These are phyloP conservation scores for Iris macrosiphon DNA, from an alignment of 106 monocot genomes.

Conservation along the genomic window DNA sequence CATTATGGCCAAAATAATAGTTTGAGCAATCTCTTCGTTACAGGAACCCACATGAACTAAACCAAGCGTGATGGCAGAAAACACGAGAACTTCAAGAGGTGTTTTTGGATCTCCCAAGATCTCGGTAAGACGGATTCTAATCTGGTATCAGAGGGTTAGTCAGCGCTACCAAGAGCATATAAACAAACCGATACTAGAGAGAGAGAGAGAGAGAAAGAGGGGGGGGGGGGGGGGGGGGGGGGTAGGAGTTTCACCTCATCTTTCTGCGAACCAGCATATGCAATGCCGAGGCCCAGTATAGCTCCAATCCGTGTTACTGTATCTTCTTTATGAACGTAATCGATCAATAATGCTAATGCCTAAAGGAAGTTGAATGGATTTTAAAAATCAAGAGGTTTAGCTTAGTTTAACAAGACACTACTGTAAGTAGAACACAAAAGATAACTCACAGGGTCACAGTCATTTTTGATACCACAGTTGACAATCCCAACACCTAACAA, in stretches of 20 bases:
- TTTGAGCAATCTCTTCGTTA: constrained; percentile 90
- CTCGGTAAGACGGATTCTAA: constrained; percentile 40
- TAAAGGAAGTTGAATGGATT: too few relatives aligned
- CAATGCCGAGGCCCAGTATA: constrained; percentile 94
- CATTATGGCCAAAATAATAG: constrained; percentile 88
- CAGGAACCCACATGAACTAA: constrained; percentile 91
- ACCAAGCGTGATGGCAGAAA: constrained; percentile 79
- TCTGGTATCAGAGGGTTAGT: constrained; percentile 33
- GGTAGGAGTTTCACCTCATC: constrained; percentile 65
- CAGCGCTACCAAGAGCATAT: not conserved
- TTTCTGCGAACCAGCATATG: constrained; percentile 96
- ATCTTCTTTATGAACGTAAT: constrained; percentile 83
- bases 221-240: too few relatives aligned
- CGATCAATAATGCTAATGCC: constrained; percentile 82
- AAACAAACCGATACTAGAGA: constrained; percentile 1
- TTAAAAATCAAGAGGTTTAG: not conserved
- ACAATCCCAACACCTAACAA: constrained; percentile 95
- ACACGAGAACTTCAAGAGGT: constrained; percentile 84
- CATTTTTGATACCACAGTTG: constrained; percentile 86
- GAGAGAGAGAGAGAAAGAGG: too few relatives aligned
- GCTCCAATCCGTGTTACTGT: constrained; percentile 78
- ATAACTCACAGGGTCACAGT: constrained; percentile 93
- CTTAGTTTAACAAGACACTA: too few relatives aligned
- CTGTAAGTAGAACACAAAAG: too few relatives aligned
- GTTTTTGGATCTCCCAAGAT: constrained; percentile 69